Conservation (phyloP, 345 rosid genomes). For the Populus alba region DNA sequence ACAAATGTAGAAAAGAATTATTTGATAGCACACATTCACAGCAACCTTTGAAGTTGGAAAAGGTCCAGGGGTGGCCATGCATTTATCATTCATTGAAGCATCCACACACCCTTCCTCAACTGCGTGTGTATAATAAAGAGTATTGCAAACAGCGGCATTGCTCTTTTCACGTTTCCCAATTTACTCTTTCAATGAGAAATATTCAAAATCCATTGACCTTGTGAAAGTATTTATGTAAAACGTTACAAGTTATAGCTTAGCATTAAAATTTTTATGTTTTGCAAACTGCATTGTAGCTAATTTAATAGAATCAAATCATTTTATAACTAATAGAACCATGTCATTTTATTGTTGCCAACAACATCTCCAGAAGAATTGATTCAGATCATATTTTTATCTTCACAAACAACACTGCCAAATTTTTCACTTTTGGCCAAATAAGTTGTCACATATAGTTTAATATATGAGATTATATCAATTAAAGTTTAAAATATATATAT, state of each 20-base stretch:
- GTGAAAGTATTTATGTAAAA: background rate
- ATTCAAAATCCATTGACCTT: background rate
- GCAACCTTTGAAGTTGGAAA: background rate
- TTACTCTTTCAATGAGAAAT: background rate
- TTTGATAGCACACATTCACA: background rate
- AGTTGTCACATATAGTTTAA: background rate
- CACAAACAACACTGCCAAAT: background rate
- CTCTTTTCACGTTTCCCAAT: background rate
- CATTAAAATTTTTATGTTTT: too few species aligned
- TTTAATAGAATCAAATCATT: background rate
- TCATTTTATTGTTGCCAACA: background rate
- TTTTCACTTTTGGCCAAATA: background rate
- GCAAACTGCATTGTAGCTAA: background rate
- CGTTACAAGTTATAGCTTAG: background rate
- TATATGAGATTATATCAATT: background rate
- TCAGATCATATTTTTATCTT: background rate
- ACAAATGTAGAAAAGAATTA: slow-evolving; percentile 5
- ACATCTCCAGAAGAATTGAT: background rate
- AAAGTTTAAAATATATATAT: background rate
- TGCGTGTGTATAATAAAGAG: background rate
- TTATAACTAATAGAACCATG: background rate
- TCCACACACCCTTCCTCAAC: background rate
- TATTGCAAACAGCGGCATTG: background rate
- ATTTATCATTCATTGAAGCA: background rate
- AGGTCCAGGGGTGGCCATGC: background rate